phyloP scores from a whole-genome alignment of 2,329 filamentous ascomycete genomes.

The Cladophialophora bantiana region DNA sequence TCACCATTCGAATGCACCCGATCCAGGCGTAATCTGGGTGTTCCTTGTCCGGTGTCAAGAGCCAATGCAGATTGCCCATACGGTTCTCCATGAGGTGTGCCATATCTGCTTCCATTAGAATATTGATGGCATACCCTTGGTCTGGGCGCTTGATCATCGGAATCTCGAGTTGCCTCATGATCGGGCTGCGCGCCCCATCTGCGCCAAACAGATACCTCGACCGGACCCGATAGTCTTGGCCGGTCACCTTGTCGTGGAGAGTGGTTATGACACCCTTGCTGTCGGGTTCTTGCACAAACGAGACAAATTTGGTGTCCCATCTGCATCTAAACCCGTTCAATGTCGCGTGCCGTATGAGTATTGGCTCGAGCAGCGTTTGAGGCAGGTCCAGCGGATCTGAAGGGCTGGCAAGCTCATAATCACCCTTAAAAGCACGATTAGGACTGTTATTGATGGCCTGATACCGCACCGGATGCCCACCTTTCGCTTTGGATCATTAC shows the following conservation, averaged over 20 bases:
- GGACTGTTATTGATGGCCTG: not conserved
- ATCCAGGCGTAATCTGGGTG: conserved; percentile 60
- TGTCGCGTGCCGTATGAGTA: conserved; percentile 48
- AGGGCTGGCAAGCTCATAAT: conserved; percentile 52
- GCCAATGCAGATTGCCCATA: conserved; percentile 66
- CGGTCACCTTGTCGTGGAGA: conserved; percentile 48
- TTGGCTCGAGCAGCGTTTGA: conserved; percentile 53
- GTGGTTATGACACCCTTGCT: conserved; percentile 44
- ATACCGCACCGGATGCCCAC: conserved; percentile 40
- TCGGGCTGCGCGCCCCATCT: conserved; percentile 60
- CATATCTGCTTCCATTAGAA: conserved; percentile 60
- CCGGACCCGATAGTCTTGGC: conserved; percentile 53
- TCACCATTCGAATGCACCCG: conserved; percentile 64
- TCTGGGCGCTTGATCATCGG: conserved; percentile 54
- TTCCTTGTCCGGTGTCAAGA: conserved; percentile 62
- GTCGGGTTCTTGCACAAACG: conserved; percentile 41
- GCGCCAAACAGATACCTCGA: conserved; percentile 66
- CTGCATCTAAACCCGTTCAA: conserved; percentile 48
- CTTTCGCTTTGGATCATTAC: conserved; percentile 49
- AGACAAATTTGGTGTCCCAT: conserved; percentile 48
- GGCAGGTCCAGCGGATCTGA: conserved; percentile 52
- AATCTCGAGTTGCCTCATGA: conserved; percentile 56
- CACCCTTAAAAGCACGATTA: conserved; percentile 40
- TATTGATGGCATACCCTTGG: conserved; percentile 58
- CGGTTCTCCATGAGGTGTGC: conserved; percentile 57